A percentile compares a stretch with the other conserved stretches of the same genome.
Evolutionary conservation across 805 yeast species (phyloP).

Genomic region (Sungouiella thailandica): DNA sequence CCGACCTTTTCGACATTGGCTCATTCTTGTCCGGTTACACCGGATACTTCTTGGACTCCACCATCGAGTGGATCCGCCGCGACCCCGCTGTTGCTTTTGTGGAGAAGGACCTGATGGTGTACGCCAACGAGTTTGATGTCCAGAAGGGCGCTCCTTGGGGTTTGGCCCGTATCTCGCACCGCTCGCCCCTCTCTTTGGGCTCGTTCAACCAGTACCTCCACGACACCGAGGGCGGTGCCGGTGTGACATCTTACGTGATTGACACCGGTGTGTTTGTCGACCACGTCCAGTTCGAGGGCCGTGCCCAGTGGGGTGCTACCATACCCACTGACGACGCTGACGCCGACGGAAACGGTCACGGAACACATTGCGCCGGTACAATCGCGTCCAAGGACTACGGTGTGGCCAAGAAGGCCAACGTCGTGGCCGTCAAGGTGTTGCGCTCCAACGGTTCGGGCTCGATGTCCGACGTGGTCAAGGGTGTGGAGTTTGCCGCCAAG

Average conservation of each 20-base stretch:
- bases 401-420: constrained; percentile 58
- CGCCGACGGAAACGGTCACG: constrained; percentile 77
- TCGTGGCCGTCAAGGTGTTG: constrained; percentile 41
- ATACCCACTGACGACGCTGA: constrained; percentile 58
- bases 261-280: constrained; percentile 75
- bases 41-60: constrained; percentile 74
- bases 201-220: constrained; percentile 44
- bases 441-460: constrained; percentile 35
- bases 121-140: constrained; percentile 55
- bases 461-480: constrained; percentile 39
- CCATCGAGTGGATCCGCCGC: constrained; percentile 67
- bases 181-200: constrained; percentile 62
- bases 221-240: constrained; percentile 40
- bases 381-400: constrained; percentile 79
- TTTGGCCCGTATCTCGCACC: constrained; percentile 82
- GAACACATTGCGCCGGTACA: constrained; percentile 90
- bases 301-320: constrained; percentile 57
- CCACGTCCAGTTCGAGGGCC: constrained; percentile 60
- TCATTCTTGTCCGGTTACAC: constrained; percentile 67
- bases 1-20: constrained; percentile 51
- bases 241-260: constrained; percentile 68
- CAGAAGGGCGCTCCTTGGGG: constrained; percentile 95
- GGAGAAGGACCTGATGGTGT: constrained; percentile 64
- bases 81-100: constrained; percentile 61
- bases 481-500: constrained; percentile 42